phyloP scores from a whole-genome alignment of 2,329 filamentous ascomycete species.

The Sporothrix brunneoviolacea region DNA sequence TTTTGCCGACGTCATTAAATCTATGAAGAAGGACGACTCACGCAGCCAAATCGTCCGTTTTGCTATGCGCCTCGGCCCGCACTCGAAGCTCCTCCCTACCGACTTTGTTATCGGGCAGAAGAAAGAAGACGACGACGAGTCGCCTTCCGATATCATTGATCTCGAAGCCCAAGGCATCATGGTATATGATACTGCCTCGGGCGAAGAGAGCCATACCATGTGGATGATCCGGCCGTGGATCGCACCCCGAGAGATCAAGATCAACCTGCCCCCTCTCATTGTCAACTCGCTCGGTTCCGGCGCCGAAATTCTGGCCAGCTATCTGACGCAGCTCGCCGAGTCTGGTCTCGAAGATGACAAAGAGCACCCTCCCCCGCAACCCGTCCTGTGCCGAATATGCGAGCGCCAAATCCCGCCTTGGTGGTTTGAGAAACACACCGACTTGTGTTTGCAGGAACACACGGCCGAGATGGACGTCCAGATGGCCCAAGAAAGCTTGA shows the following conservation, averaged over 20 bases:
- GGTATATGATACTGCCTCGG: constrained; percentile 85
- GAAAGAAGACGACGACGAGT: constrained; percentile 25
- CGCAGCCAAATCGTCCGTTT: constrained; percentile 87
- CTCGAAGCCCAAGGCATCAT: constrained; percentile 97
- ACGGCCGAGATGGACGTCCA: constrained; percentile 97
- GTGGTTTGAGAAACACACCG: constrained; percentile 99
- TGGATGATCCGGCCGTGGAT: constrained; percentile 98
- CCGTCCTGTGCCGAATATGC: constrained; percentile 91
- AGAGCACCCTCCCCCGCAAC: constrained; percentile 71
- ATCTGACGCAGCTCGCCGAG: constrained; percentile 84
- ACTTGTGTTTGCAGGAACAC: constrained; percentile 91
- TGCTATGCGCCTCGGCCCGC: constrained; percentile 60
- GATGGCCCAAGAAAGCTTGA: constrained; percentile 84
- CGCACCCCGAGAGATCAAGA: constrained; percentile 84
- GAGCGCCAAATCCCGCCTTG: constrained; percentile 95
- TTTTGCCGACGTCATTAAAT: constrained; percentile 78
- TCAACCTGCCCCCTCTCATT: constrained; percentile 81
- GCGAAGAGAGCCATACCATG: constrained; percentile 92
- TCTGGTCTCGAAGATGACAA: constrained; percentile 67
- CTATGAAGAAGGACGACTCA: constrained; percentile 87
- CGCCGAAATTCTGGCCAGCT: constrained; percentile 88
- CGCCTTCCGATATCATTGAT: constrained; percentile 54
- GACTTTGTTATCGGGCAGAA: constrained; percentile 28
- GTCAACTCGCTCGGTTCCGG: constrained; percentile 92
- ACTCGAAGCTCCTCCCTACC: constrained; percentile 55